These are phyloP conservation scores for Solanum virginianum DNA, from an alignment of 257 asterid genomes.

Conservation along the genomic window DNA sequence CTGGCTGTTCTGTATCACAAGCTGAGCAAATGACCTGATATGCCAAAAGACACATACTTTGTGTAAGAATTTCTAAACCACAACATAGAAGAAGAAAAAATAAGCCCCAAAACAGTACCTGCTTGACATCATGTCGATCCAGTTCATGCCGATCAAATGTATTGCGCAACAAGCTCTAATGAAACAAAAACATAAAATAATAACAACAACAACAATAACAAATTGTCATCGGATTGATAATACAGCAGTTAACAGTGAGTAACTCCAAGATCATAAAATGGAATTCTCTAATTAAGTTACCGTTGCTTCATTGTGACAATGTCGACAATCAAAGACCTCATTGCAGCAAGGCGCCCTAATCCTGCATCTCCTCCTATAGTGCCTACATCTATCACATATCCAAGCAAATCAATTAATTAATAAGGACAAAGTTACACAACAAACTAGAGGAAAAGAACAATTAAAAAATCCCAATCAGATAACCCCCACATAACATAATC, in stretches of 20 bases:
- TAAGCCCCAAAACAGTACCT: constrained; percentile 34
- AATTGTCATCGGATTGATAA: background rate
- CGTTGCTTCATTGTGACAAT: constrained; percentile 62
- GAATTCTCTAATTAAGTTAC: constrained; percentile 4
- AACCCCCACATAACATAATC: background rate
- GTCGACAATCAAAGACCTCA: constrained; percentile 66
- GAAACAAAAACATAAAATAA: background rate
- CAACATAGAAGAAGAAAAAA: background rate
- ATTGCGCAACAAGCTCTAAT: constrained; percentile 47
- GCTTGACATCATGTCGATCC: constrained; percentile 64
- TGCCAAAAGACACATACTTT: background rate
- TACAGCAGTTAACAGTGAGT: background rate
- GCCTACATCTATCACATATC: constrained; percentile 35
- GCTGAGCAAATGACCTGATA: constrained; percentile 92
- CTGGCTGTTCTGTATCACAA: constrained; percentile 96
- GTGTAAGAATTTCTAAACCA: background rate
- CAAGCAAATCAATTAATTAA: background rate
- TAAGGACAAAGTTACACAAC: background rate
- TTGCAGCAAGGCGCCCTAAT: constrained; percentile 70
- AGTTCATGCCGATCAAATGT: constrained; percentile 76
- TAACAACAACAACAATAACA: background rate
- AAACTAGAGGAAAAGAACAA: background rate
- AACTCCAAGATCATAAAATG: background rate
- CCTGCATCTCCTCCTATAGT: constrained; percentile 63
- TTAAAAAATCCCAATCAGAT: background rate